These are phyloP conservation scores for Lactarius hatsudake DNA, from an alignment of 768 basidiomycete genomes.

Conservation along the genomic window DNA sequence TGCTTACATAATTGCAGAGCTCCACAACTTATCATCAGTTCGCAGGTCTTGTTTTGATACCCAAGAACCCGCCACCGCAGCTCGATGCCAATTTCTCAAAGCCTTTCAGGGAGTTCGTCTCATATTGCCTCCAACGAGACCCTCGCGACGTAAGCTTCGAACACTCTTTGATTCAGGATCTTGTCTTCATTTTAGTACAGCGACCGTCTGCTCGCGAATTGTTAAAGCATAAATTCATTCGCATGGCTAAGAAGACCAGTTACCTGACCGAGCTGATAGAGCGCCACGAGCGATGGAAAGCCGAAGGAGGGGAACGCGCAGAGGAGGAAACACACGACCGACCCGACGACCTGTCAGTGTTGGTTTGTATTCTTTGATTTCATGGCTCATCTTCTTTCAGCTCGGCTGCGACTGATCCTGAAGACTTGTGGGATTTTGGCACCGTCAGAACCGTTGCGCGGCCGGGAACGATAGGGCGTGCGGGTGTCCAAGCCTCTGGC, in stretches of 20 bases:
- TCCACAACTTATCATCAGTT: neutral
- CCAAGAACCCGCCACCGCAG: slow-evolving; percentile 92
- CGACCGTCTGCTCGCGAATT: slow-evolving; percentile 94
- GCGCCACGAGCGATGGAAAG: slow-evolving; percentile 88
- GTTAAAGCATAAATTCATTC: slow-evolving; percentile 93
- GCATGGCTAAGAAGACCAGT: slow-evolving; percentile 90
- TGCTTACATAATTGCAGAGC: slow-evolving; percentile 23
- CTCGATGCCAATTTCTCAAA: slow-evolving; percentile 91
- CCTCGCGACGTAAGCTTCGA: slow-evolving; percentile 70
- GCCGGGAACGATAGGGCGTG: slow-evolving; percentile 59
- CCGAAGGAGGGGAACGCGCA: slow-evolving; percentile 75
- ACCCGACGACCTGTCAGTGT: slow-evolving; percentile 60
- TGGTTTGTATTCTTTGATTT: slow-evolving; percentile 2
- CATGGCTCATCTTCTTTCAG: slow-evolving; percentile 35
- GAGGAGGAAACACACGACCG: slow-evolving; percentile 68
- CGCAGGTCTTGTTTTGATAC: slow-evolving; percentile 94
- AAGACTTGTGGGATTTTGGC: slow-evolving; percentile 97
- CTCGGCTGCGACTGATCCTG: slow-evolving; percentile 55
- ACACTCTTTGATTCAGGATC: neutral
- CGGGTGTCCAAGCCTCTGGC: slow-evolving; percentile 57
- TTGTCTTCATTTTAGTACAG: slow-evolving; percentile 41
- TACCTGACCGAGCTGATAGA: slow-evolving; percentile 97
- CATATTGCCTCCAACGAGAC: slow-evolving; percentile 90
- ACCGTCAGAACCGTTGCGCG: slow-evolving; percentile 75
- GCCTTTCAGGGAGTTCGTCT: slow-evolving; percentile 91